phyloP scores from a whole-genome alignment of 768 basidiomycete genomes.

The Macrocybe gigantea region DNA sequence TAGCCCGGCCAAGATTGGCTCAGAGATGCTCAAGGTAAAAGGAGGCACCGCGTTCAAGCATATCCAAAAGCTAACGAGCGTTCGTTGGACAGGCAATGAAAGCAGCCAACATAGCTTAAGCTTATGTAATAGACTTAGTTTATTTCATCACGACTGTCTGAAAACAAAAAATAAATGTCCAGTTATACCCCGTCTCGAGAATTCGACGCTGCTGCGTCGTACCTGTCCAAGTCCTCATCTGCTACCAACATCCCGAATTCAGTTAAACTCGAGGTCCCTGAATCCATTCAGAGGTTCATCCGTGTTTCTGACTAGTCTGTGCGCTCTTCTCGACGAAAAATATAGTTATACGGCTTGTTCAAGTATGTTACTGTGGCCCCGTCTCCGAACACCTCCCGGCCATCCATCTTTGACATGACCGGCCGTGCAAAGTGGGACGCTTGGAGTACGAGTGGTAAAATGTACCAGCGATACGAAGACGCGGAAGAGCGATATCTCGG shows the following conservation, averaged over 20 bases:
- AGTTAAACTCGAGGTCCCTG: constrained; percentile 70
- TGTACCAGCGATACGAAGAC: constrained; percentile 35
- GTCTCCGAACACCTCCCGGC: constrained; percentile 50
- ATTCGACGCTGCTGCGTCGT: constrained; percentile 59
- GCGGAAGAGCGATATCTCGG: constrained; percentile 65
- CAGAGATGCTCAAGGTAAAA: constrained; percentile 80
- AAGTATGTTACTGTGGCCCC: constrained; percentile 63
- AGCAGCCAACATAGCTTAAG: constrained; percentile 44
- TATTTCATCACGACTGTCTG: constrained; percentile 1
- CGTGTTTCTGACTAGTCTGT: constrained; percentile 30
- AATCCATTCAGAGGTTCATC: constrained; percentile 15
- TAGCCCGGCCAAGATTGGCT: constrained; percentile 93
- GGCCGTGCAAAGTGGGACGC: constrained; percentile 88
- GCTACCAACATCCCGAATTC: constrained; percentile 49
- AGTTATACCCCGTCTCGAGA: constrained; percentile 26
- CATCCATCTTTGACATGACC: constrained; percentile 73
- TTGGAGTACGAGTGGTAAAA: constrained; percentile 52
- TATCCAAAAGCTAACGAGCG: constrained; percentile 1
- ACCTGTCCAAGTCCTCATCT: constrained; percentile 53
- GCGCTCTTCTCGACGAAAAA: constrained; percentile 3
- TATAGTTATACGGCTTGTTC: constrained; percentile 81
- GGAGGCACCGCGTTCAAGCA: background rate
- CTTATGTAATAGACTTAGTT: constrained; percentile 16
- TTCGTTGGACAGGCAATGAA: constrained; percentile 61
- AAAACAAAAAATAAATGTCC: constrained; percentile 4